phyloP scores from a whole-genome alignment of 2,329 filamentous ascomycete species.

The Talaromyces verruculosus region DNA sequence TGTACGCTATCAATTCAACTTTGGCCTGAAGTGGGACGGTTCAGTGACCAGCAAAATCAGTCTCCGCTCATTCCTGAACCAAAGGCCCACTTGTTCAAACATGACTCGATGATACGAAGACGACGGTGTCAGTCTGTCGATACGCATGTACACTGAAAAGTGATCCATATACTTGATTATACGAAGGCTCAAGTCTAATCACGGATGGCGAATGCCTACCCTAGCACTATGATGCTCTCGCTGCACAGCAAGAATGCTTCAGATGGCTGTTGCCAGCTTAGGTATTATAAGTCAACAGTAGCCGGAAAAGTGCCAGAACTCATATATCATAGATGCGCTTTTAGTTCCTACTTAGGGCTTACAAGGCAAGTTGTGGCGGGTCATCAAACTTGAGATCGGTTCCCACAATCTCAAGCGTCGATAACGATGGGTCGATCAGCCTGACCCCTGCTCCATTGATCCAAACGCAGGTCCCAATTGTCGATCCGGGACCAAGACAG shows the following conservation, averaged over 20 bases:
- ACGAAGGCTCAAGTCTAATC: background rate
- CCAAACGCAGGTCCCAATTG: constrained; percentile 23
- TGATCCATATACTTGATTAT: constrained; percentile 10
- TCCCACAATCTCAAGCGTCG: constrained; percentile 23
- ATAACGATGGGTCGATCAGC: constrained; percentile 26
- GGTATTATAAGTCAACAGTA: background rate
- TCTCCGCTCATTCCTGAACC: constrained; percentile 1
- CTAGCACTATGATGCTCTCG: background rate
- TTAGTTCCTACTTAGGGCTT: constrained; percentile 24
- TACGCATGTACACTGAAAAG: constrained; percentile 6
- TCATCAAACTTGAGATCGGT: constrained; percentile 21
- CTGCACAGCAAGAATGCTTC: background rate
- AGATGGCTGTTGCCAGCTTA: background rate
- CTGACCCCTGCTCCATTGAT: constrained; percentile 24
- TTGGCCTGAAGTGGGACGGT: constrained; percentile 7
- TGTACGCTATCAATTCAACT: constrained; percentile 1
- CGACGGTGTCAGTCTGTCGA: background rate
- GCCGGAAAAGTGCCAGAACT: background rate
- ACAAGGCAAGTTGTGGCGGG: constrained; percentile 20
- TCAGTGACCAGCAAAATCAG: background rate
- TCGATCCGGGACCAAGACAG: constrained; percentile 20
- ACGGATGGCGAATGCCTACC: background rate
- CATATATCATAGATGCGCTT: constrained; percentile 21
- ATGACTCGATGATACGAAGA: constrained; percentile 11
- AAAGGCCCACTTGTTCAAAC: constrained; percentile 12